Percentiles rank a stretch among this genome's conserved stretches.
These are phyloP conservation scores for Verticillium klebahnii DNA, from an alignment of 2,329 filamentous ascomycete genomes.

Conservation along the genomic window DNA sequence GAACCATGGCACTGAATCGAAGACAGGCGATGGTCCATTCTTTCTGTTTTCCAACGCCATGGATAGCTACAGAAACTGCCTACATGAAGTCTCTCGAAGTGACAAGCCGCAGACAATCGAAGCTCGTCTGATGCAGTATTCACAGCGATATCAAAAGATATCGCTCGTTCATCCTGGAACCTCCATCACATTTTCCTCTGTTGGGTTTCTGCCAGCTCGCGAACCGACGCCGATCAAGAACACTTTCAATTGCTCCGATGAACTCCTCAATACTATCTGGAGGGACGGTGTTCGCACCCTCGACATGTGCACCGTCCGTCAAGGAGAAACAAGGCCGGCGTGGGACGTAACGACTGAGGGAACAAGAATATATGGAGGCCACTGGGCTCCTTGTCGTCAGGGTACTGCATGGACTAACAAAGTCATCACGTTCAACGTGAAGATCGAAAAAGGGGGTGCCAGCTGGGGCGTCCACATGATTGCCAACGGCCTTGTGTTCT, in stretches of 20 bases:
- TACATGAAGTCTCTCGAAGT: neutral
- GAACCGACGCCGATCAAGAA: neutral
- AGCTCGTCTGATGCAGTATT: neutral
- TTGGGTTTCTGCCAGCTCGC: neutral
- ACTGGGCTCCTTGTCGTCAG: conserved; percentile 9
- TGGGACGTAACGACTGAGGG: conserved; percentile 6
- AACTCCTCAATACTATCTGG: conserved; percentile 6
- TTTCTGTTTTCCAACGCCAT: conserved; percentile 11
- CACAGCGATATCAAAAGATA: conserved; percentile 4
- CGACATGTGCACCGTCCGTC: conserved; percentile 6
- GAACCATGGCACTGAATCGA: neutral
- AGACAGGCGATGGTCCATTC: conserved; percentile 5
- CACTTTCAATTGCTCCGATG: conserved; percentile 3
- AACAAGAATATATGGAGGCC: conserved; percentile 3
- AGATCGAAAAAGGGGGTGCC: conserved; percentile 2
- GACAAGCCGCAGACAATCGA: conserved; percentile 1
- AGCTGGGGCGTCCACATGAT: conserved; percentile 12
- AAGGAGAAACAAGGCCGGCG: conserved; percentile 2
- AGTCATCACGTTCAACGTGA: neutral
- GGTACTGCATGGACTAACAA: conserved; percentile 7
- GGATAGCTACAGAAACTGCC: conserved; percentile 6
- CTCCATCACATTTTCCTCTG: neutral
- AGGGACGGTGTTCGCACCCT: conserved; percentile 4
- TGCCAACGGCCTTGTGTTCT: conserved; percentile 9
- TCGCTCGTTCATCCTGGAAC: neutral